phyloP scores from a whole-genome alignment of 495 filamentous ascomycete species.

The Trichocladium antarcticum region DNA sequence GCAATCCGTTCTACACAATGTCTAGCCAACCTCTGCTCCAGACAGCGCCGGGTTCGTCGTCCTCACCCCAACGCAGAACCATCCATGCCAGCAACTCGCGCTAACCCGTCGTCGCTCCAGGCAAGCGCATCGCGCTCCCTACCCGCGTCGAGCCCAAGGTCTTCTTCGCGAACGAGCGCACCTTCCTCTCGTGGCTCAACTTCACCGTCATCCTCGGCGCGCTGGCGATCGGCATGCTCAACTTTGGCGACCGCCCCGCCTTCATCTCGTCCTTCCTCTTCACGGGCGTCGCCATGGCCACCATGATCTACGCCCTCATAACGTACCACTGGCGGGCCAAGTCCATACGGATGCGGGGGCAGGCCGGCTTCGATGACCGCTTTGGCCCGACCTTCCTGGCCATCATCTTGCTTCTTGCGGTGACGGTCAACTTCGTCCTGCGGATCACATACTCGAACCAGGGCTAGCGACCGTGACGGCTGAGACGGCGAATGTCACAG shows the following conservation, averaged over 20 bases:
- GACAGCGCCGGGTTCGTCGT: conserved; percentile 60
- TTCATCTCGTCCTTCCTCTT: conserved; percentile 88
- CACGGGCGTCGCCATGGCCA: conserved; percentile 85
- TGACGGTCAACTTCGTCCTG: conserved; percentile 89
- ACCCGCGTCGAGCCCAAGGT: conserved; percentile 98
- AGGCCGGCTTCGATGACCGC: conserved; percentile 92
- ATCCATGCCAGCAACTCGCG: neutral
- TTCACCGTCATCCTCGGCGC: conserved; percentile 97
- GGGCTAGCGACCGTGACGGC: conserved; percentile 22
- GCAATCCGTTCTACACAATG: conserved; percentile 40
- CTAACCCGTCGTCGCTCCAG: conserved; percentile 31
- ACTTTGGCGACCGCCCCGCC: conserved; percentile 90
- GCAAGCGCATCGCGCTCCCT: conserved; percentile 96
- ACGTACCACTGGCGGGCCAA: conserved; percentile 97
- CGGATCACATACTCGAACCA: conserved; percentile 50
- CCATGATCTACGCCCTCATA: conserved; percentile 88
- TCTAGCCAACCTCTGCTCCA: conserved; percentile 94
- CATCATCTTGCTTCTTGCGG: conserved; percentile 69
- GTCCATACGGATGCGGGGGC: conserved; percentile 79
- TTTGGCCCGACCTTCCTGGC: conserved; percentile 86
- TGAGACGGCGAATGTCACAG: neutral
- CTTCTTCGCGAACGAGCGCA: conserved; percentile 99
- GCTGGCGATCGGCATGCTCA: conserved; percentile 88
- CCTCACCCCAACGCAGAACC: neutral
- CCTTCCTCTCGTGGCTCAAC: conserved; percentile 98